These are phyloP conservation scores for Musa balbisiana DNA, from an alignment of 202 grass and related monocot species.

Conservation along the genomic window DNA sequence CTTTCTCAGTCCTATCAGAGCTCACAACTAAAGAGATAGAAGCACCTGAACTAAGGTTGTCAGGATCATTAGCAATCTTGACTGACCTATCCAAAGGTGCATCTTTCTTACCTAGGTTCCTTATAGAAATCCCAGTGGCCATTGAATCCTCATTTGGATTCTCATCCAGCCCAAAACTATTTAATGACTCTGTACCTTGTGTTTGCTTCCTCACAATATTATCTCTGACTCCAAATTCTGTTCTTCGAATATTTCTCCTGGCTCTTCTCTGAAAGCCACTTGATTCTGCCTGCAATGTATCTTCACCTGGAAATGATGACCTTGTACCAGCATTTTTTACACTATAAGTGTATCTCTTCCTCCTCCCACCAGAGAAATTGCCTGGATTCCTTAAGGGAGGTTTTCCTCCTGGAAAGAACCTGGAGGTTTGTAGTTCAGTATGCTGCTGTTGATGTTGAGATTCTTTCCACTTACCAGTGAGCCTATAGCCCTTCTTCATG, in stretches of 20 bases:
- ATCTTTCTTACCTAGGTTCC: slow-evolving; percentile 48
- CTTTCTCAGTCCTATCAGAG: slow-evolving; percentile 35
- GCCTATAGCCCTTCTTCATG: slow-evolving; percentile 35
- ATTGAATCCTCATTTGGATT: slow-evolving; percentile 30
- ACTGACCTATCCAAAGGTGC: slow-evolving; percentile 26
- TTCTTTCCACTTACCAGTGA: slow-evolving; percentile 38
- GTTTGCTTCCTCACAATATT: slow-evolving; percentile 50
- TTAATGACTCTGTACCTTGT: slow-evolving; percentile 34
- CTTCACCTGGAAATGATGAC: slow-evolving; percentile 39
- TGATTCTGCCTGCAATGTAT: slow-evolving; percentile 52
- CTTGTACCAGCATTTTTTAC: slow-evolving; percentile 41
- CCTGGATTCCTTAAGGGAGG: slow-evolving; percentile 19
- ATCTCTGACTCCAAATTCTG: slow-evolving; percentile 71
- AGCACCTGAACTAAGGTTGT: slow-evolving; percentile 27
- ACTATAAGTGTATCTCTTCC: slow-evolving; percentile 64
- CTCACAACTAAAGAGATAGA: slow-evolving; percentile 26
- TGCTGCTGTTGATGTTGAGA: slow-evolving; percentile 22
- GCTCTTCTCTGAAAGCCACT: slow-evolving; percentile 56
- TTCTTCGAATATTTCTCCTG: slow-evolving; percentile 58
- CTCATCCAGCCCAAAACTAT: slow-evolving; percentile 39
- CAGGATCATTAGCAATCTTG: slow-evolving; percentile 34
- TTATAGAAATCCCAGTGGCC: slow-evolving; percentile 31
- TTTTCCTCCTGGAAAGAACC: slow-evolving; percentile 38
- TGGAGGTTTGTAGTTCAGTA: slow-evolving; percentile 25
- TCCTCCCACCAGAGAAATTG: slow-evolving; percentile 40